Conservation (phyloP, 306 rosid species). For the Quercus bicolor region DNA sequence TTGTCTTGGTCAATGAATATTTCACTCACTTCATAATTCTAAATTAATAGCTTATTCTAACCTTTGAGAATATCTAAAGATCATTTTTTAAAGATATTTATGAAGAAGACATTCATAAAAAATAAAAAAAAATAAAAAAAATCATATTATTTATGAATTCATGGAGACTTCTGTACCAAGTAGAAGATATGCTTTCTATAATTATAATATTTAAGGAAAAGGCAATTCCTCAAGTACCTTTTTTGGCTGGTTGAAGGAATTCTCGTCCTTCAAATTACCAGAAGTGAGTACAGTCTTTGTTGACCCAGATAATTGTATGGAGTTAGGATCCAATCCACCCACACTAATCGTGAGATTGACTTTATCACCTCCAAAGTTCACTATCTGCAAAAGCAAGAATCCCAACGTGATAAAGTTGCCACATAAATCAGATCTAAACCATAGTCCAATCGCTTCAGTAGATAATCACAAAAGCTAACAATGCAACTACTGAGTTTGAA, state of each 20-base stretch:
- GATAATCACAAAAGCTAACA: background rate
- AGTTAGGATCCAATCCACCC: constrained; percentile 45
- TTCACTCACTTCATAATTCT: too few species aligned
- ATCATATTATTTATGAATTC: background rate
- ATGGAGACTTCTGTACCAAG: background rate
- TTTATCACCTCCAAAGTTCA: constrained; percentile 58
- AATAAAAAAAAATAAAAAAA: too few species aligned
- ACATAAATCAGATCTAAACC: background rate
- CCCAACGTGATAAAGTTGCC: constrained; percentile 9
- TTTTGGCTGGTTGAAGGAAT: constrained; percentile 64
- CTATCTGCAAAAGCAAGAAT: constrained; percentile 52
- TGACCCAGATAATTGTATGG: constrained; percentile 43
- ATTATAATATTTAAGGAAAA: background rate
- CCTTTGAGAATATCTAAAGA: background rate
- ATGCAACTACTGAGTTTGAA: constrained; percentile 4
- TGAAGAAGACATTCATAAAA: background rate
- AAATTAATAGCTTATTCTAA: background rate
- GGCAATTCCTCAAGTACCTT: constrained; percentile 48
- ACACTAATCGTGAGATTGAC: constrained; percentile 54
- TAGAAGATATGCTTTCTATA: background rate
- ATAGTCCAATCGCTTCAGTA: background rate
- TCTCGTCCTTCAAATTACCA: constrained; percentile 69
- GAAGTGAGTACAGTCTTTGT: constrained; percentile 65
- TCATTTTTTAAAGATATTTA: background rate
- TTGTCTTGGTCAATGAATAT: too few species aligned